A percentile compares a stretch with the other conserved stretches of the same genome.
These are phyloP conservation scores for Apophysomyces trapeziformis DNA, from an alignment of 371 early-diverging fungal species.

Conservation along the genomic window DNA sequence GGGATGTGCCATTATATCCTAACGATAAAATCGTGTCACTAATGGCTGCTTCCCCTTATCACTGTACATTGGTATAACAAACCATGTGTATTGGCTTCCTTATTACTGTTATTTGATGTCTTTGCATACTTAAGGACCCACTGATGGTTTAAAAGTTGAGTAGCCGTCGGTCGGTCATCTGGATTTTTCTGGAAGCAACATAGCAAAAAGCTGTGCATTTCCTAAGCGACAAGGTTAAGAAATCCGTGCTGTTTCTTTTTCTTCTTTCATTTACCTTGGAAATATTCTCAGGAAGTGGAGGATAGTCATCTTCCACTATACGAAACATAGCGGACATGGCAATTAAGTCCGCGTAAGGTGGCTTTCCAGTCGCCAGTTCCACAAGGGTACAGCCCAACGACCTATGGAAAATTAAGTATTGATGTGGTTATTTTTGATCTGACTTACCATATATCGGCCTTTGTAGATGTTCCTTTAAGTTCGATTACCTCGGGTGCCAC, in stretches of 20 bases:
- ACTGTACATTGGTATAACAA: constrained; percentile 13
- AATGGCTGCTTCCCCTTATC: constrained; percentile 7
- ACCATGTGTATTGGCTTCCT: constrained; percentile 7
- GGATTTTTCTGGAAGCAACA: constrained; percentile 86
- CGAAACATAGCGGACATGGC: constrained; percentile 87
- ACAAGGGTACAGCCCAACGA: constrained; percentile 88
- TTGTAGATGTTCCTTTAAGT: constrained; percentile 78
- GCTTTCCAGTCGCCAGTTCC: constrained; percentile 88
- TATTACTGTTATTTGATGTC: constrained; percentile 18
- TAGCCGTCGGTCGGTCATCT: constrained; percentile 68
- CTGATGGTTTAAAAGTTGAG: constrained; percentile 66
- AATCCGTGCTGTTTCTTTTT: not conserved
- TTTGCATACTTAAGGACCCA: constrained; percentile 67
- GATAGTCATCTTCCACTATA: constrained; percentile 87
- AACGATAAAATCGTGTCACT: not conserved
- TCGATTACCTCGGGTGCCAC: constrained; percentile 97
- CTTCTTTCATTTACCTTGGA: constrained; percentile 52
- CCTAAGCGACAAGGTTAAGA: constrained; percentile 24
- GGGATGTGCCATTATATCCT: not conserved
- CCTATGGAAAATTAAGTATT: constrained; percentile 27
- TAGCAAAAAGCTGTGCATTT: constrained; percentile 73
- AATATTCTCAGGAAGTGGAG: constrained; percentile 82
- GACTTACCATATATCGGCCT: constrained; percentile 88
- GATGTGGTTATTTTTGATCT: not conserved
- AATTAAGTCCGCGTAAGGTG: constrained; percentile 81